Percentiles rank a stretch among this genome's conserved stretches.
Evolutionary conservation across 2,329 filamentous ascomycete species (phyloP).

Genomic region (Alternaria arbusti): DNA sequence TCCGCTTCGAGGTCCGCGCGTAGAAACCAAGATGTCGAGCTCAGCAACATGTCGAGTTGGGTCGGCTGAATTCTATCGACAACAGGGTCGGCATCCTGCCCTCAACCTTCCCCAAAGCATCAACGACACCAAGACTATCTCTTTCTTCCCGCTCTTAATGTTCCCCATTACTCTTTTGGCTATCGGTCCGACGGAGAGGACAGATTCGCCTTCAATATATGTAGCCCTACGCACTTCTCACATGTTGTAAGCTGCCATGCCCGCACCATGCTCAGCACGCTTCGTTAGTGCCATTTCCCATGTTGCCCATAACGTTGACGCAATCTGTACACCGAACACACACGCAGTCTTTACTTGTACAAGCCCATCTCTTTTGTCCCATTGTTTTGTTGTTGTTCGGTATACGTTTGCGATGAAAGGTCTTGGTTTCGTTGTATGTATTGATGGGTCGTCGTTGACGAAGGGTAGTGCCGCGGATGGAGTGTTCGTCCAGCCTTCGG

Average conservation of each 20-base stretch:
- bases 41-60: not conserved
- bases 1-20: too few relatives aligned
- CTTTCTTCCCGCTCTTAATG: not conserved
- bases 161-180: not conserved
- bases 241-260: too few relatives aligned
- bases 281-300: not conserved
- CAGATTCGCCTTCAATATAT: rapidly evolving
- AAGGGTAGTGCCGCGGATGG: not conserved
- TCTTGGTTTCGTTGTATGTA: not conserved
- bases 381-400: not conserved
- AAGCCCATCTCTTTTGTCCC: not conserved
- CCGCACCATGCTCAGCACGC: not conserved
- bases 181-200: not conserved
- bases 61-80: not conserved
- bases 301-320: not conserved
- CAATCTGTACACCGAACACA: not conserved
- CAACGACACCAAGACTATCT: not conserved
- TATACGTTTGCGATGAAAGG: not conserved
- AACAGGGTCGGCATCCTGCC: too few relatives aligned
- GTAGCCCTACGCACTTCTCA: not conserved
- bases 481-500: too few relatives aligned
- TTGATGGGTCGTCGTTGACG: not conserved
- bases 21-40: too few relatives aligned
- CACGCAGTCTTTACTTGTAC: not conserved
- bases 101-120: not conserved